Conservation (phyloP, 352 stramenopile genomes). For the Phytophthora pseudosyringae region DNA sequence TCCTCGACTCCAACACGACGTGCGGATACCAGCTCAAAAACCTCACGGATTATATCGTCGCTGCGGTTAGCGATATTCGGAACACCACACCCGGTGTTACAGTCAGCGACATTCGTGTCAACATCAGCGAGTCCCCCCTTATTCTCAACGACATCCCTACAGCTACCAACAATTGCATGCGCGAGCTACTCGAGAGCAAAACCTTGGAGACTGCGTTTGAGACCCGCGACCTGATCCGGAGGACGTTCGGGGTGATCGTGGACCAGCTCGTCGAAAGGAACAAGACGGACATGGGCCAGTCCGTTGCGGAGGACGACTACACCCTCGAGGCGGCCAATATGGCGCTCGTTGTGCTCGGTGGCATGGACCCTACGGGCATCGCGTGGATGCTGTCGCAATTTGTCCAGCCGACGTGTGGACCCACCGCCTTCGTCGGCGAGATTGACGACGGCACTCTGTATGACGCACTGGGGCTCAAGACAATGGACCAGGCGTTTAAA, state of each 20-base stretch:
- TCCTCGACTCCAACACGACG: constrained; percentile 28
- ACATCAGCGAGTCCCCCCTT: too few species aligned
- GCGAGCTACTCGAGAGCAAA: too few species aligned
- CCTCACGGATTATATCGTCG: constrained; percentile 15
- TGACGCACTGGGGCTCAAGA: constrained; percentile 22
- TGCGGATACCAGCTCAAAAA: constrained; percentile 32
- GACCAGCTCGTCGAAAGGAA: constrained; percentile 15
- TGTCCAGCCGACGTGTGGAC: constrained; percentile 29
- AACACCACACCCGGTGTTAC: constrained; percentile 13
- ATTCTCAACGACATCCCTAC: too few species aligned
- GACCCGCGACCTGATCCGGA: neutral
- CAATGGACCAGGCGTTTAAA: constrained; percentile 8
- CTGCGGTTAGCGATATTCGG: too few species aligned
- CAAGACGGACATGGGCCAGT: constrained; percentile 7
- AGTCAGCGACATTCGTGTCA: neutral
- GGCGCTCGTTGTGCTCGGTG: constrained; percentile 31
- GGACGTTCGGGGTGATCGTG: constrained; percentile 22
- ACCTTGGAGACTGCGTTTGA: too few species aligned
- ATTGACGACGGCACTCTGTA: constrained; percentile 29
- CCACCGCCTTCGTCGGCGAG: constrained; percentile 9
- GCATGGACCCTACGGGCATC: constrained; percentile 39
- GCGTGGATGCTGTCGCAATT: constrained; percentile 37
- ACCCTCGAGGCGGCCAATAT: constrained; percentile 37
- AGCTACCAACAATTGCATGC: too few species aligned
- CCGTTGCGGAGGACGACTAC: constrained; percentile 15